Percentiles rank a stretch among this genome's conserved stretches.
These are phyloP conservation scores for Coniosporium uncinatum DNA, from an alignment of 2,329 filamentous ascomycete species.

Conservation along the genomic window DNA sequence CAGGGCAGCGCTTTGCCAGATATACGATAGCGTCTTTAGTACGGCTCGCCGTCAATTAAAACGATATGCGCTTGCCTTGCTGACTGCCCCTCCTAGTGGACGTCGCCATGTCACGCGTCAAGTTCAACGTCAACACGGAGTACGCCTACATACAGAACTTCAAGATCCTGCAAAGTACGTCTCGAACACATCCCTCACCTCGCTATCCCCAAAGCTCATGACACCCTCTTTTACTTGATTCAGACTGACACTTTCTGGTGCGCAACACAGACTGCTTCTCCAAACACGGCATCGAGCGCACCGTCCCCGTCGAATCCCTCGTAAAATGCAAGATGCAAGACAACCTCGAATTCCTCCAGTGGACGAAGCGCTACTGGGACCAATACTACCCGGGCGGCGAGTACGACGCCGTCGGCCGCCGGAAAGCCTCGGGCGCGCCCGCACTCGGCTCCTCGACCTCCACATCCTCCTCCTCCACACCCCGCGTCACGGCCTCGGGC, in stretches of 20 bases:
- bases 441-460: too few relatives aligned
- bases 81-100: slow-evolving; percentile 54
- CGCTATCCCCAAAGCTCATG: not conserved
- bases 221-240: not conserved
- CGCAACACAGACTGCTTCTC: slow-evolving; percentile 78
- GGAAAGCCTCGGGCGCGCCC: slow-evolving; percentile 69
- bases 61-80: not conserved
- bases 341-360: slow-evolving; percentile 98
- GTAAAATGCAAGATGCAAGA: slow-evolving; percentile 99
- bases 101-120: slow-evolving; percentile 91
- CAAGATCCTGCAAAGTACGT: slow-evolving; percentile 92
- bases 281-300: slow-evolving; percentile 84
- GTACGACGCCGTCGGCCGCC: slow-evolving; percentile 83
- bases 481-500: slow-evolving; percentile 49
- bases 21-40: slow-evolving; percentile 97
- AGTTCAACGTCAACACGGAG: slow-evolving; percentile 97
- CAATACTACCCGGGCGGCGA: slow-evolving; percentile 97
- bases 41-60: slow-evolving; percentile 20
- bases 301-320: slow-evolving; percentile 81
- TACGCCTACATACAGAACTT: slow-evolving; percentile 99
- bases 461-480: slow-evolving; percentile 33
- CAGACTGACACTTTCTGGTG: not conserved
- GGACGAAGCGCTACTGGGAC: slow-evolving; percentile 96
- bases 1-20: slow-evolving; percentile 92
- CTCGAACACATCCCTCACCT: not conserved